Conservation (phyloP, 495 filamentous ascomycete genomes). For the Letharia columbiana region DNA sequence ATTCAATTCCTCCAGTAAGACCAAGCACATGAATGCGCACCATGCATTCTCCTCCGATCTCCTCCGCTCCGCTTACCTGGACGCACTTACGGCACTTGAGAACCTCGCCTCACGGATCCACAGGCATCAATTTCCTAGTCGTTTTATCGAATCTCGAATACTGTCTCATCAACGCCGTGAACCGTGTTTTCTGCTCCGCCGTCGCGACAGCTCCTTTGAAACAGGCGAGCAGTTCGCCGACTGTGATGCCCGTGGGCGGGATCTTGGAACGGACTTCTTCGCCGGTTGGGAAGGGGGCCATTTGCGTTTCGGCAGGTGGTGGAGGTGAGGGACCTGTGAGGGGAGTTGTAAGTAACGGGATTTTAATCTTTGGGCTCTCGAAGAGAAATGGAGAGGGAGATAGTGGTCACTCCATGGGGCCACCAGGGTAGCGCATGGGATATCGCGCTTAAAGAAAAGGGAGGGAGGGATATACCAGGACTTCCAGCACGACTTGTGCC, state of each 20-base stretch:
- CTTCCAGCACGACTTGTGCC: slow-evolving; percentile 24
- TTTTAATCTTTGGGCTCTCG: background rate
- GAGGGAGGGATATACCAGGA: slow-evolving; percentile 23
- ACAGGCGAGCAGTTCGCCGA: slow-evolving; percentile 49
- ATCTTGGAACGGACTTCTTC: slow-evolving; percentile 65
- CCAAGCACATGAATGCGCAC: background rate
- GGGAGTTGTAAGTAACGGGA: background rate
- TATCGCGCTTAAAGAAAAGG: slow-evolving; percentile 13
- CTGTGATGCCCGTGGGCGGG: slow-evolving; percentile 57
- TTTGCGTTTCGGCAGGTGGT: slow-evolving; percentile 14
- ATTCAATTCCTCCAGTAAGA: background rate
- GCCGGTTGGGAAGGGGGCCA: slow-evolving; percentile 43
- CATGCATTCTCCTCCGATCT: background rate
- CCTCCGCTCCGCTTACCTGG: background rate
- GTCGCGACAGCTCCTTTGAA: slow-evolving; percentile 39
- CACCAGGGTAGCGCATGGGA: background rate
- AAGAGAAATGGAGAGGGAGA: background rate
- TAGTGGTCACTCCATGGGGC: slow-evolving; percentile 9
- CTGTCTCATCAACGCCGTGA: slow-evolving; percentile 48
- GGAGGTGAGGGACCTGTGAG: background rate
- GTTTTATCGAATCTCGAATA: slow-evolving; percentile 36
- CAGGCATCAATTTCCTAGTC: slow-evolving; percentile 37
- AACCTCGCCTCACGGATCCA: background rate
- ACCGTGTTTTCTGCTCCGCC: slow-evolving; percentile 36
- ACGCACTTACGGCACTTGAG: background rate